phyloP scores from a whole-genome alignment of 495 filamentous ascomycete species.

The Annulohypoxylon maeteangense region DNA sequence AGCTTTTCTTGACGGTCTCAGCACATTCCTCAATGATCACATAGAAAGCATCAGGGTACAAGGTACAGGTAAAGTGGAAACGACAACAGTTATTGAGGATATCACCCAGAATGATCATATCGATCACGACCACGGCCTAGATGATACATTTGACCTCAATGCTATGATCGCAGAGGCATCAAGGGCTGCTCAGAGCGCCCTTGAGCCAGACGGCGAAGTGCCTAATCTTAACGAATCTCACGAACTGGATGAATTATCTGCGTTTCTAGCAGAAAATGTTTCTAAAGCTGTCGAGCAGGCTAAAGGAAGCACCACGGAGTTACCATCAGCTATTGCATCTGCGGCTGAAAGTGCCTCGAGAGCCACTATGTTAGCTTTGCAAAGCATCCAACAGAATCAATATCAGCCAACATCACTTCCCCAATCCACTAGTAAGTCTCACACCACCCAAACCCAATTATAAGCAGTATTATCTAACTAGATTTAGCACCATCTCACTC shows the following conservation, averaged over 20 bases:
- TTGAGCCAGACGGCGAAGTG: constrained; percentile 23
- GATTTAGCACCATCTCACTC: constrained; percentile 29
- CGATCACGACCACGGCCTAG: constrained; percentile 10
- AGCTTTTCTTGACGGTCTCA: constrained; percentile 79
- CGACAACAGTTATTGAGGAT: constrained; percentile 51
- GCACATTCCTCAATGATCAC: constrained; percentile 78
- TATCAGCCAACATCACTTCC: constrained; percentile 50
- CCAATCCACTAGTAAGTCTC: constrained; percentile 44
- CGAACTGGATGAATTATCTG: constrained; percentile 45
- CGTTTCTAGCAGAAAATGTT: constrained; percentile 48
- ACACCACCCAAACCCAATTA: not conserved
- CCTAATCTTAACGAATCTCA: constrained; percentile 26
- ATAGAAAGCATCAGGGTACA: constrained; percentile 70
- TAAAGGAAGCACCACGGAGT: constrained; percentile 40
- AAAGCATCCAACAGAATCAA: constrained; percentile 49
- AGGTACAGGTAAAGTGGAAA: constrained; percentile 55
- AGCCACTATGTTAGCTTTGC: constrained; percentile 46
- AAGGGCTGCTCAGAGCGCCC: constrained; percentile 44
- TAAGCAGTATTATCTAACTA: constrained; percentile 7
- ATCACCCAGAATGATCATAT: constrained; percentile 26
- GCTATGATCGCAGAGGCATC: constrained; percentile 48
- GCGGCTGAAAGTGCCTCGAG: constrained; percentile 48
- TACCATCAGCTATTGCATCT: constrained; percentile 48
- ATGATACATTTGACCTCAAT: constrained; percentile 45
- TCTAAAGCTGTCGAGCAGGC: constrained; percentile 48